Percentiles rank a stretch among this genome's conserved stretches.
These are phyloP conservation scores for Phytophthora pinifolia DNA, from an alignment of 352 stramenopile species.

Conservation along the genomic window DNA sequence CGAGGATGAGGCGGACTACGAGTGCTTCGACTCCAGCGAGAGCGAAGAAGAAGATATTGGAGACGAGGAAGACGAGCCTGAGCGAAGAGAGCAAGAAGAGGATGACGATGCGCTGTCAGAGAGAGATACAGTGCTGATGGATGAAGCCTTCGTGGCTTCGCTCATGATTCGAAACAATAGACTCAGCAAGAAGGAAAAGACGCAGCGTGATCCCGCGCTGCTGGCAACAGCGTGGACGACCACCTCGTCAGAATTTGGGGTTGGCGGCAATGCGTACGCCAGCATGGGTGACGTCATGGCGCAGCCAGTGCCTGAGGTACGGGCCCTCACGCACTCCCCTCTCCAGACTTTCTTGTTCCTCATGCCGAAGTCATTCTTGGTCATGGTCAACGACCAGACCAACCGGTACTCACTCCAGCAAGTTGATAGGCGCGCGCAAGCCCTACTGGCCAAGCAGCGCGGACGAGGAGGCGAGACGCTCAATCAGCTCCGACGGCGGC, in stretches of 20 bases:
- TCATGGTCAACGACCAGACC: background rate
- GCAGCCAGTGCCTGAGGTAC: background rate
- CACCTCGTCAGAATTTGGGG: background rate
- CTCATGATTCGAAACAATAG: background rate
- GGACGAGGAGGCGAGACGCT: background rate
- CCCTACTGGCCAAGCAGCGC: background rate
- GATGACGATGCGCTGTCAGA: background rate
- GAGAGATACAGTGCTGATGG: background rate
- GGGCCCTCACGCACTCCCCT: background rate
- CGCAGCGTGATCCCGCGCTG: background rate
- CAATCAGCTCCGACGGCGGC: background rate
- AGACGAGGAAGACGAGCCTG: background rate
- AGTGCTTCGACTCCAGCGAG: background rate
- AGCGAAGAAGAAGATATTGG: background rate
- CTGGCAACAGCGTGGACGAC: background rate
- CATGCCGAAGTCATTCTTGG: background rate
- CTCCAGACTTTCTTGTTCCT: background rate
- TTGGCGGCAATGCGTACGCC: background rate
- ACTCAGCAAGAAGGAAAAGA: background rate
- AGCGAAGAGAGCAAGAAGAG: background rate
- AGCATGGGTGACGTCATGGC: background rate
- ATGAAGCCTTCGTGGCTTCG: background rate
- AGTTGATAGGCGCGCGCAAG: background rate
- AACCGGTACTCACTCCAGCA: background rate
- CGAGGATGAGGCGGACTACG: slow-evolving; percentile 1